Base-by-base conservation (phyloP, 2,329 filamentous ascomycete species). In the Sarocladium brachiariae region DNA sequence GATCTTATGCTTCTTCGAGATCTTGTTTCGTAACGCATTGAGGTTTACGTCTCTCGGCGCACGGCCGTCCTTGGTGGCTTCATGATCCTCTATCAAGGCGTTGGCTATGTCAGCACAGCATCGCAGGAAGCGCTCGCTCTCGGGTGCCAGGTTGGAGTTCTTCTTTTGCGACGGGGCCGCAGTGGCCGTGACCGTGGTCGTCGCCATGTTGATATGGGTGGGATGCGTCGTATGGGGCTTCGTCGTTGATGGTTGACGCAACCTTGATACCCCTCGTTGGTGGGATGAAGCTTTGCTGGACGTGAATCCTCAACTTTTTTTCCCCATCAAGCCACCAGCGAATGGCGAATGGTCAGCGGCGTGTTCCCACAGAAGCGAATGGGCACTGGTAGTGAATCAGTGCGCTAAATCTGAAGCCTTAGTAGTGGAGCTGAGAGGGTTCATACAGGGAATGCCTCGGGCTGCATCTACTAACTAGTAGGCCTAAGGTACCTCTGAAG, bases 81-180 rank as follows among this genome's bases (percentile, higher is more conserved):
- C 91, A 65, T 95, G 89, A 63, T 97, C 92, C 63, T 96, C 89
- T 60, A 99, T 96, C 45, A 99, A 79, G 50, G 86, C 87, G 64
- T 89, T 95, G 49, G 91, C 92, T 62, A 99, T 91, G 61, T 99
- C 95, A 55, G 92, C 91, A 69, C 95, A 99, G 60, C 90, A 93
- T 66, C 90, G 83, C 68, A 97, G 81, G 67, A 88, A 96, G 49
- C 93, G 84, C 71, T 99, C 93, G 69, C 91, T 96, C 70, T 99
- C 93, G 23, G 93, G 89, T 2, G 89, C 80, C 11, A 96, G 77
- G 59, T 91, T 89, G 58, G 79, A 72, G 61, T 81, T 67, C 62
- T 77, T 86, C 68, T 89, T 93, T 59, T 83, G 86, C 35, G 80
- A 75, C 55, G 74, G 71, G 57, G 85, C 82, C 76, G 87, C 82